phyloP scores from a whole-genome alignment of 257 asterid genomes.

The Gentiana macrophylla region DNA sequence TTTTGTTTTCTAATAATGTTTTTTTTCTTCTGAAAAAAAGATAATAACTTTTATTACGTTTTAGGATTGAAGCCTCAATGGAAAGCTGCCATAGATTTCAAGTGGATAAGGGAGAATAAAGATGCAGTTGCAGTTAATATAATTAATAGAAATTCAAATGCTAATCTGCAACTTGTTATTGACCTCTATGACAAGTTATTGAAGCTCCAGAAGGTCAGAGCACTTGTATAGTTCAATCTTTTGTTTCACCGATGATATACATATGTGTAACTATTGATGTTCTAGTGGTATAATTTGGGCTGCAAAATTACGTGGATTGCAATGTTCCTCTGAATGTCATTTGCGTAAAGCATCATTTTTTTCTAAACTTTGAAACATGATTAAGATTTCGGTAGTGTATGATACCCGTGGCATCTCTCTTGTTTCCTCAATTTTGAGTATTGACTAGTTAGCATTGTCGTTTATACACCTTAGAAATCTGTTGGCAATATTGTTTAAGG shows the following conservation, averaged over 20 bases:
- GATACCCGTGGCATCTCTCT: too few relatives aligned
- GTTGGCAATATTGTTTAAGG: too few relatives aligned
- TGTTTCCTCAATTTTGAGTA: too few relatives aligned
- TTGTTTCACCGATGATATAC: background rate
- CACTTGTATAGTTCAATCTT: slow-evolving; percentile 9
- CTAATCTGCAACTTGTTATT: slow-evolving; percentile 62
- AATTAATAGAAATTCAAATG: slow-evolving; percentile 56
- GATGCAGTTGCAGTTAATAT: slow-evolving; percentile 70
- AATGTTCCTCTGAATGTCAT: background rate
- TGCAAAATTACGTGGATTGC: background rate
- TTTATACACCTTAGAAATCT: too few relatives aligned
- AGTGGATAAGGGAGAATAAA: slow-evolving; percentile 87
- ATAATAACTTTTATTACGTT: slow-evolving; percentile 8
- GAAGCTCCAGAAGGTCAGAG: slow-evolving; percentile 73
- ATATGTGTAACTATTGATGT: background rate
- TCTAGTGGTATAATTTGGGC: too few relatives aligned
- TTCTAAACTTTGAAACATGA: too few relatives aligned
- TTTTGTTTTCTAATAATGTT: background rate
- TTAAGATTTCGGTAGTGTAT: too few relatives aligned
- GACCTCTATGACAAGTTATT: slow-evolving; percentile 55
- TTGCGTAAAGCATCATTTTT: background rate
- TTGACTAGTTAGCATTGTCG: too few relatives aligned
- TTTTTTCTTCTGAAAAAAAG: background rate
- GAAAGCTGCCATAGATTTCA: slow-evolving; percentile 89
- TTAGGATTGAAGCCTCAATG: slow-evolving; percentile 65